Evolutionary conservation across 306 rosid species (phyloP).

Genomic region (Cyamopsis tetragonoloba): DNA sequence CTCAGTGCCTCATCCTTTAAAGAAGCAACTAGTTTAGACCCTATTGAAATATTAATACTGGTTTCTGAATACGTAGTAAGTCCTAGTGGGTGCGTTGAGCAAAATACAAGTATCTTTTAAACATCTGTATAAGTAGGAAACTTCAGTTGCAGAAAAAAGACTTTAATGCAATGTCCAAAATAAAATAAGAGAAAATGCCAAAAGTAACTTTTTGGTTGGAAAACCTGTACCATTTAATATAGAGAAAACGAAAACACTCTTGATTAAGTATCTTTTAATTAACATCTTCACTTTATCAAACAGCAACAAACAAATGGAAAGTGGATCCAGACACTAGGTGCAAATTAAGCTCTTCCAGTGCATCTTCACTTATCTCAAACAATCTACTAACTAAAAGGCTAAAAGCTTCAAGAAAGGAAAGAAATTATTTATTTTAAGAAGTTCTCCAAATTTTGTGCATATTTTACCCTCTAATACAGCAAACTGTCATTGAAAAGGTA

Average conservation of each 20-base stretch:
- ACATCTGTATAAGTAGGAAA: not conserved
- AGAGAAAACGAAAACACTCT: not conserved
- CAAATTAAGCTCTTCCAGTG: not conserved
- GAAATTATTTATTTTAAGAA: not conserved
- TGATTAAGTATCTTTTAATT: not conserved
- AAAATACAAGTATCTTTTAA: too few relatives aligned
- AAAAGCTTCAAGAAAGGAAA: not conserved
- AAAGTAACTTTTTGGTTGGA: not conserved
- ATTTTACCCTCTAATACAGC: not conserved
- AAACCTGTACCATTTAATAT: not conserved
- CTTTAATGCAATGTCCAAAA: not conserved
- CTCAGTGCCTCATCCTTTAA: not conserved
- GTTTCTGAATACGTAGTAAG: not conserved
- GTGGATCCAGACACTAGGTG: not conserved
- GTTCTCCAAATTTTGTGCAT: not conserved
- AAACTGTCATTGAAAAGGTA: not conserved
- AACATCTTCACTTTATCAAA: not conserved
- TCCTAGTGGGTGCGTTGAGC: not conserved
- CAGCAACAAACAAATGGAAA: not conserved
- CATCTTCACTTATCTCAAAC: not conserved
- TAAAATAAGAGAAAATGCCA: not conserved
- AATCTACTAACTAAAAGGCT: not conserved
- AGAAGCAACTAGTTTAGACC: not conserved
- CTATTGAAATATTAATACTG: not conserved
- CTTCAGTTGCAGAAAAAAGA: not conserved